Conservation (phyloP, 208 protist species). For the Naegleria gruberi region DNA sequence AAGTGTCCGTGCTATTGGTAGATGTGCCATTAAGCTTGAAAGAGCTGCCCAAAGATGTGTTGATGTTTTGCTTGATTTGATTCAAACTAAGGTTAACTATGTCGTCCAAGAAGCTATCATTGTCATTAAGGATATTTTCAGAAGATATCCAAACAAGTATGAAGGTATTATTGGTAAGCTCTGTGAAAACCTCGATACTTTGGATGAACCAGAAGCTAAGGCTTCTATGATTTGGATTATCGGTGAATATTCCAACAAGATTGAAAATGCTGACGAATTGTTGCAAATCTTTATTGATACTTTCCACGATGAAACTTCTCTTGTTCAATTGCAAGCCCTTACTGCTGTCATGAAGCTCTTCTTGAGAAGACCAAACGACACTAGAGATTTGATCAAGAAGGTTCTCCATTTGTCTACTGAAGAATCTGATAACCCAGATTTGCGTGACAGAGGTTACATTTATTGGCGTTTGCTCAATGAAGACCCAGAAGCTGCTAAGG, state of each 20-base stretch:
- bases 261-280: conserved; percentile 85
- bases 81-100: conserved; percentile 87
- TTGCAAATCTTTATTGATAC: conserved; percentile 90
- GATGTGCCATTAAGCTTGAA: conserved; percentile 95
- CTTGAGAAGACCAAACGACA: conserved; percentile 69
- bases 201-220: conserved; percentile 90
- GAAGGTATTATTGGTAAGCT: conserved; percentile 76
- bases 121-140: conserved; percentile 93
- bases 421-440: conserved; percentile 88
- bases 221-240: conserved; percentile 97
- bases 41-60: conserved; percentile 78
- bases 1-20: conserved; percentile 88
- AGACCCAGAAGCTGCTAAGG: conserved; percentile 87
- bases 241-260: conserved; percentile 91
- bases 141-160: conserved; percentile 87
- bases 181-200: conserved; percentile 86
- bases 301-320: conserved; percentile 75
- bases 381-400: conserved; percentile 67
- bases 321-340: conserved; percentile 90
- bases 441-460: conserved; percentile 95
- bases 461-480: conserved; percentile 98
- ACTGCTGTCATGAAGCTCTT: conserved; percentile 96
- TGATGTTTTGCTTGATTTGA: conserved; percentile 79
- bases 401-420: conserved; percentile 66
- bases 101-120: conserved; percentile 93